Conservation (phyloP, 2,329 filamentous ascomycete species). For the Macrophomina phaseolina region DNA sequence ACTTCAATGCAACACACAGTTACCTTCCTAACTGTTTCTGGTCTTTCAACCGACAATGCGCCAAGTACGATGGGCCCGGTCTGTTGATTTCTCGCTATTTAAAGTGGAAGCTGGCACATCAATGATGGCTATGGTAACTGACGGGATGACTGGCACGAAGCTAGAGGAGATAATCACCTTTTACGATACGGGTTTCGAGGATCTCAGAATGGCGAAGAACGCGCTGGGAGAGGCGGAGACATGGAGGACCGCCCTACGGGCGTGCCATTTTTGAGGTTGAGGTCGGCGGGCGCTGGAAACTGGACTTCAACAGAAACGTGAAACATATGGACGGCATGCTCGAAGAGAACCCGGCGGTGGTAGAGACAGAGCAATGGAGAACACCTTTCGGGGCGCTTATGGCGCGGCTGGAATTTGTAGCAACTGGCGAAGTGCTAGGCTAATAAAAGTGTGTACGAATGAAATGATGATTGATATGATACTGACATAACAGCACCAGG, state of each 20-base stretch:
- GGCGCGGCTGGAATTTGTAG: constrained; percentile 59
- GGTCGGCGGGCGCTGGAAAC: constrained; percentile 47
- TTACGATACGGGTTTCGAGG: constrained; percentile 44
- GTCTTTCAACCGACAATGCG: no score
- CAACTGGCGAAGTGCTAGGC: constrained; percentile 50
- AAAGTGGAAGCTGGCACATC: no score
- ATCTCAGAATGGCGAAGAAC: constrained; percentile 32
- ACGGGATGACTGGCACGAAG: constrained; percentile 31
- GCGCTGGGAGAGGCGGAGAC: neutral
- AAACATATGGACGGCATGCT: neutral
- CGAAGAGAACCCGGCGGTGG: neutral
- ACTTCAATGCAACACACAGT: no score
- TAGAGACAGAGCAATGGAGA: constrained; percentile 35
- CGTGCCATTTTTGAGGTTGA: constrained; percentile 49
- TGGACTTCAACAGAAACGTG: constrained; percentile 35
- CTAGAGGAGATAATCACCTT: constrained; percentile 50
- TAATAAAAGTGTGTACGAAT: no score
- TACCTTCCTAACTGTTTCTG: no score
- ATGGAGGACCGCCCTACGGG: constrained; percentile 10
- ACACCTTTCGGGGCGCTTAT: constrained; percentile 50
- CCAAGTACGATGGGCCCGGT: no score
- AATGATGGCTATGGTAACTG: constrained; percentile 49
- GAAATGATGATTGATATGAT: neutral
- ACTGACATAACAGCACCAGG: constrained; percentile 28
- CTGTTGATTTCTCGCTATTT: no score